Conservation (phyloP, 2,329 filamentous ascomycete species). For the Cytospora leucostoma region DNA sequence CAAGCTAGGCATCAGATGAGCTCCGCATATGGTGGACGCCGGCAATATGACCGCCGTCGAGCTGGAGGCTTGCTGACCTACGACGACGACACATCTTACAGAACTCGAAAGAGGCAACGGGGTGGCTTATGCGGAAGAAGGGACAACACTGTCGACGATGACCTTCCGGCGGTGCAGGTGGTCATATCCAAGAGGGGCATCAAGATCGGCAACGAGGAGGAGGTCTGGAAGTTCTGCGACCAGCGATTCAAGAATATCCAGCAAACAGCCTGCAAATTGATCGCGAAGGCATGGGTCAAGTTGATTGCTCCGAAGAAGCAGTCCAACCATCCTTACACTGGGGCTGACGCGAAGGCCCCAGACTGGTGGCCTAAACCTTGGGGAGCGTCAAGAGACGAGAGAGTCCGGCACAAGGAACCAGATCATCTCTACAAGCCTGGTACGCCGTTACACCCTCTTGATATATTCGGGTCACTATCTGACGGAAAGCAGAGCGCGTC, state of each 20-base stretch:
- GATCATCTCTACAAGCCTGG: constrained; percentile 65
- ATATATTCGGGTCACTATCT: constrained; percentile 7
- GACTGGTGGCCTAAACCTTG: constrained; percentile 67
- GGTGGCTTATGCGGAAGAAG: constrained; percentile 37
- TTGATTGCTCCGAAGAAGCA: constrained; percentile 77
- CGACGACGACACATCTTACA: constrained; percentile 36
- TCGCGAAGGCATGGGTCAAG: constrained; percentile 76
- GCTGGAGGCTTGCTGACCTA: constrained; percentile 30
- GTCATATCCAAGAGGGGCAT: constrained; percentile 46
- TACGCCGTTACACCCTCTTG: background rate
- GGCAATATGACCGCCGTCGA: constrained; percentile 35
- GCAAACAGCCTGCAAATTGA: constrained; percentile 70
- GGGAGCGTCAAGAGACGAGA: constrained; percentile 52
- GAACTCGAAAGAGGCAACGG: constrained; percentile 42
- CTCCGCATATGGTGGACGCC: constrained; percentile 31
- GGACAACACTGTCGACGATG: constrained; percentile 41
- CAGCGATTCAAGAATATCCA: constrained; percentile 66
- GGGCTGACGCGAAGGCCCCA: constrained; percentile 61
- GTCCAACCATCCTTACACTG: constrained; percentile 71
- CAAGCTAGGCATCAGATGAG: constrained; percentile 28
- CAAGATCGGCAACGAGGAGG: constrained; percentile 54
- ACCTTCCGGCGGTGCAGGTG: constrained; percentile 42
- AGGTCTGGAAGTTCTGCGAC: constrained; percentile 62
- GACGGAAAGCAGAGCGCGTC: constrained; percentile 53
- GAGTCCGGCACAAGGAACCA: constrained; percentile 69